Evolutionary conservation across 2,329 filamentous ascomycete genomes (phyloP), one percentile per base, ranked within the genome.

Genomic region (Fonsecaea nubica): DNA sequence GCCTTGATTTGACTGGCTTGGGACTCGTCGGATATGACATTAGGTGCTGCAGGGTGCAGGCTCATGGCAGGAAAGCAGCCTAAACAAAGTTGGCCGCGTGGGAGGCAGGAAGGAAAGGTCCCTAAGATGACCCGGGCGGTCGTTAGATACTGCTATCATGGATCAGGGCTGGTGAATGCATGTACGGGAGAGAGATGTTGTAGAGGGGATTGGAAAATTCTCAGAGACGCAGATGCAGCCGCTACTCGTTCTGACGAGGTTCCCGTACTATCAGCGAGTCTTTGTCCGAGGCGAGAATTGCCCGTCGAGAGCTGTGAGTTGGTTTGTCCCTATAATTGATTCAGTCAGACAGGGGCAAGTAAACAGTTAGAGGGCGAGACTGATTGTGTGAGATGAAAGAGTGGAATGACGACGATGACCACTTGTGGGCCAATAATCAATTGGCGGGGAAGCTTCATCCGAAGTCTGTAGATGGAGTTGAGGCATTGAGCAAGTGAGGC

Each of bases 211-310:
- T 32, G 50, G 45, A 33, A 21, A 21, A 54, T 21, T 25, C 56
- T 15, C 9, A 21, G 57, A 13, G 12, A 59, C 30, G 50, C 18
- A 12, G 18, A 59, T 18, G 38, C 6, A 18, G 15, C 9, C 40
- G 12, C 12, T 42, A 42, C 38, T 42, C 38, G 38, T 15, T 4
- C 38, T 40, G 38, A 13, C 13, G 12, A 9, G 36, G 36, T 36
- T 42, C 15, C 55, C n/a, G 38, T 32, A n/a, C 15, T 58, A 52
- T 40, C 61, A 58, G 61, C 40, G 54, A 58, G 54, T 4, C 36
- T 35, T 52, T 25, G 21, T 32, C 61, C n/a, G 42, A 63, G 61
- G 61, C 61, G 61, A 63, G 53, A 63, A 63, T 63, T 63, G n/a
- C 45, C 61, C 54, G n/a, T 36, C 7, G 36, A 45, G 25, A 56